A percentile compares a stretch with the other conserved stretches of the same genome.
Evolutionary conservation across 2,329 filamentous ascomycete genomes (phyloP).

Genomic region (Penicillium sp.): DNA sequence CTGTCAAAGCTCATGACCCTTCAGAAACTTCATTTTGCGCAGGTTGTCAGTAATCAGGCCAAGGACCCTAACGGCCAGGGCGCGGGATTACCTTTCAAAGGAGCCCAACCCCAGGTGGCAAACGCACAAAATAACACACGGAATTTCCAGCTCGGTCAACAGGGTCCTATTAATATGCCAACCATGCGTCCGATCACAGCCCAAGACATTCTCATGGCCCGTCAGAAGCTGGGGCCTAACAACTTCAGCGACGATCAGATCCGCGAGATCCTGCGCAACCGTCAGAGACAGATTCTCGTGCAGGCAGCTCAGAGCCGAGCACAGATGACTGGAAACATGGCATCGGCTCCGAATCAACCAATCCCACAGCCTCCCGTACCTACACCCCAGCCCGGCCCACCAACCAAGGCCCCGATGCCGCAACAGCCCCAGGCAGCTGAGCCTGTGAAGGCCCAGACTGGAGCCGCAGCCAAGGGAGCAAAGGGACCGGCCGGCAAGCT

Average conservation of each 20-base stretch:
- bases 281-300: slow-evolving; percentile 34
- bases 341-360: slow-evolving; percentile 25
- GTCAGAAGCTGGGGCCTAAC: slow-evolving; percentile 34
- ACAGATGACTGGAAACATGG: slow-evolving; percentile 22
- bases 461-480: slow-evolving; percentile 23
- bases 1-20: slow-evolving; percentile 39
- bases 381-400: slow-evolving; percentile 22
- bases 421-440: slow-evolving; percentile 14
- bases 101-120: slow-evolving; percentile 27
- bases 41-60: slow-evolving; percentile 30
- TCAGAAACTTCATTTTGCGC: slow-evolving; percentile 45
- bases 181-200: slow-evolving; percentile 34
- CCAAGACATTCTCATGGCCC: slow-evolving; percentile 36
- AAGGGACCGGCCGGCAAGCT: slow-evolving; percentile 30
- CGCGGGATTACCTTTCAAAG: slow-evolving; percentile 24
- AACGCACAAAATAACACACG: slow-evolving; percentile 28
- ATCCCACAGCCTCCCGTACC: slow-evolving; percentile 22
- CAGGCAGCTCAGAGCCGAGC: slow-evolving; percentile 31
- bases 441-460: slow-evolving; percentile 3
- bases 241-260: slow-evolving; percentile 44
- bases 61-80: slow-evolving; percentile 27
- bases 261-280: slow-evolving; percentile 33
- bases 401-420: slow-evolving; percentile 27
- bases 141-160: slow-evolving; percentile 28
- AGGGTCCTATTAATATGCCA: slow-evolving; percentile 26